Evolutionary conservation across 495 filamentous ascomycete genomes (phyloP).

Genomic region (Neurospora discreta): DNA sequence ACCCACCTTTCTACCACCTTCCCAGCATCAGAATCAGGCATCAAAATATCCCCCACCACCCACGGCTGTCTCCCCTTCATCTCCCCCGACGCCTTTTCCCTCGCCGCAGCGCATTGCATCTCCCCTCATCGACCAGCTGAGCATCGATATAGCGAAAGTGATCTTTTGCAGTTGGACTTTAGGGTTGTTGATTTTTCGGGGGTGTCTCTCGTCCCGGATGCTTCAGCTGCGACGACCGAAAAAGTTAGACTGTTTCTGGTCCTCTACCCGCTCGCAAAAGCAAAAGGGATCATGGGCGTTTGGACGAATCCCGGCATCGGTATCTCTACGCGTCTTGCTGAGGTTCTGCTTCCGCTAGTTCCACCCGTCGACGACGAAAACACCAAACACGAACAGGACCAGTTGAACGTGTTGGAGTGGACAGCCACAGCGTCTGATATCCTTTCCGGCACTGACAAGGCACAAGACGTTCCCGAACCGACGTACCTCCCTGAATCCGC

Average conservation of each 20-base stretch:
- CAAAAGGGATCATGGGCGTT: slow-evolving; percentile 18
- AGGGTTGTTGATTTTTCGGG: slow-evolving; percentile 20
- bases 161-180: slow-evolving; percentile 16
- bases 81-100: slow-evolving; percentile 12
- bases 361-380: too few relatives aligned
- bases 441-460: background rate
- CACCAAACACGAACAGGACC: too few relatives aligned
- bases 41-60: slow-evolving; percentile 7
- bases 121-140: slow-evolving; percentile 14
- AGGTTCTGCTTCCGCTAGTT: slow-evolving; percentile 25
- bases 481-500: slow-evolving; percentile 13
- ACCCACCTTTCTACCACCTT: slow-evolving; percentile 7
- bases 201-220: background rate
- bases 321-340: slow-evolving; percentile 27
- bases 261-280: slow-evolving; percentile 19
- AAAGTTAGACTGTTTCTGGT: slow-evolving; percentile 25
- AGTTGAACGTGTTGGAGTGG: slow-evolving; percentile 9
- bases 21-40: background rate
- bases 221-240: background rate
- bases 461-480: background rate
- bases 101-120: slow-evolving; percentile 12
- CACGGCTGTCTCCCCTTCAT: slow-evolving; percentile 21
- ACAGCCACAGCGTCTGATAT: background rate
- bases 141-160: slow-evolving; percentile 25
- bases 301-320: slow-evolving; percentile 32